These are phyloP conservation scores for Atkinsonella texensis DNA, from an alignment of 2,329 filamentous ascomycete species.

Conservation along the genomic window DNA sequence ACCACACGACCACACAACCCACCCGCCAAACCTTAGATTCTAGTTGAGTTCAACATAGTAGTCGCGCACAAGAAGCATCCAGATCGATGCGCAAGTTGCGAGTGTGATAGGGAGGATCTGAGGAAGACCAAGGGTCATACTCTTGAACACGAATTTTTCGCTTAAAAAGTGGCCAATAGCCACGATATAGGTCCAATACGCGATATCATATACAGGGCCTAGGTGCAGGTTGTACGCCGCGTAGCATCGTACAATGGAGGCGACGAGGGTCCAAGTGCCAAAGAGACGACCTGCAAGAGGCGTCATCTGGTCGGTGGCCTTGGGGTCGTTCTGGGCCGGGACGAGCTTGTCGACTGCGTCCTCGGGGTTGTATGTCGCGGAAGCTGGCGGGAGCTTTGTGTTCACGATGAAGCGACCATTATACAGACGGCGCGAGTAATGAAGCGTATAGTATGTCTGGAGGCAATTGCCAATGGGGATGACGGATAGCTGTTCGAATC, in stretches of 20 bases:
- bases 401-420: conserved; percentile 49
- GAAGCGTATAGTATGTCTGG: conserved; percentile 69
- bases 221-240: conserved; percentile 72
- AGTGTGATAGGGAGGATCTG: conserved; percentile 44
- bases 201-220: conserved; percentile 64
- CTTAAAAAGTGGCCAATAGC: conserved; percentile 67
- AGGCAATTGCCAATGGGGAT: conserved; percentile 75
- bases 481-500: conserved; percentile 53
- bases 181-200: conserved; percentile 69
- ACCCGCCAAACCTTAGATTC: not conserved
- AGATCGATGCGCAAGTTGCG: conserved; percentile 38
- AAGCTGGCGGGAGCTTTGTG: conserved; percentile 28
- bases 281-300: conserved; percentile 69
- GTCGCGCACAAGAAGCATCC: conserved; percentile 56
- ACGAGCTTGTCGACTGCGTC: conserved; percentile 42
- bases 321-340: conserved; percentile 30
- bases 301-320: conserved; percentile 50
- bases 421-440: conserved; percentile 83
- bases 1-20: not conserved
- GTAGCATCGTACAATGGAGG: conserved; percentile 65
- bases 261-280: conserved; percentile 77
- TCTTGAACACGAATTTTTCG: conserved; percentile 73
- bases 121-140: conserved; percentile 49
- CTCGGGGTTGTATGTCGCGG: conserved; percentile 34
- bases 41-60: conserved; percentile 47